Conservation (phyloP, 306 rosid species). For the Fagus sylvatica region DNA sequence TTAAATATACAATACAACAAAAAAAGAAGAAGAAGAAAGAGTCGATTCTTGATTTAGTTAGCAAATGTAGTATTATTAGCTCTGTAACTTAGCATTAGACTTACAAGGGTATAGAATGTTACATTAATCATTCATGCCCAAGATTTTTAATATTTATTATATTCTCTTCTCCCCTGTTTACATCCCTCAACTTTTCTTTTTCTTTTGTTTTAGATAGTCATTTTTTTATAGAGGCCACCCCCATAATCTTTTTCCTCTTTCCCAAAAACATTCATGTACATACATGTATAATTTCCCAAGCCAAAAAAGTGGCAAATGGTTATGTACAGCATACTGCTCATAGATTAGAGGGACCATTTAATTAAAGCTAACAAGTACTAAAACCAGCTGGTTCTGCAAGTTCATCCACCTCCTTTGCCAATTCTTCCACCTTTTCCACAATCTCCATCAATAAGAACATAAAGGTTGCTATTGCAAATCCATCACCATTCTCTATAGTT, state of each 20-base stretch:
- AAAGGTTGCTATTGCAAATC: conserved; percentile 49
- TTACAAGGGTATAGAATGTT: not conserved
- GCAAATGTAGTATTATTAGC: not conserved
- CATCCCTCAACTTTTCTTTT: not conserved
- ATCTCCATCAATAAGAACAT: conserved; percentile 51
- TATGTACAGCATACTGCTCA: not conserved
- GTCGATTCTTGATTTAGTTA: too few species aligned
- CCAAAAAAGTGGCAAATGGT: conserved; percentile 5
- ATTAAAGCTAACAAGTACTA: not conserved
- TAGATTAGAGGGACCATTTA: not conserved
- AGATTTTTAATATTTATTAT: not conserved
- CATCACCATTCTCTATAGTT: conserved; percentile 38
- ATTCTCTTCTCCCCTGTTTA: not conserved
- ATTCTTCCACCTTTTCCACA: conserved; percentile 57
- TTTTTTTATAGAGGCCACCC: not conserved
- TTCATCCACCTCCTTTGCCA: conserved; percentile 60
- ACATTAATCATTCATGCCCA: not conserved
- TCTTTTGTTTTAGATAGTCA: too few species aligned
- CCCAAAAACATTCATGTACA: not conserved
- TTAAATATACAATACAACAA: too few species aligned
- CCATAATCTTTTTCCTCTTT: not conserved
- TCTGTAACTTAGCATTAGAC: not conserved
- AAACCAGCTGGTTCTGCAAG: conserved; percentile 63
- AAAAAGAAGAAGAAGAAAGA: too few species aligned
- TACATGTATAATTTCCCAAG: not conserved